Percentiles rank a stretch among this genome's conserved stretches.
These are phyloP conservation scores for Fraxinus greggii DNA, from an alignment of 305 asterid genomes.

Conservation along the genomic window DNA sequence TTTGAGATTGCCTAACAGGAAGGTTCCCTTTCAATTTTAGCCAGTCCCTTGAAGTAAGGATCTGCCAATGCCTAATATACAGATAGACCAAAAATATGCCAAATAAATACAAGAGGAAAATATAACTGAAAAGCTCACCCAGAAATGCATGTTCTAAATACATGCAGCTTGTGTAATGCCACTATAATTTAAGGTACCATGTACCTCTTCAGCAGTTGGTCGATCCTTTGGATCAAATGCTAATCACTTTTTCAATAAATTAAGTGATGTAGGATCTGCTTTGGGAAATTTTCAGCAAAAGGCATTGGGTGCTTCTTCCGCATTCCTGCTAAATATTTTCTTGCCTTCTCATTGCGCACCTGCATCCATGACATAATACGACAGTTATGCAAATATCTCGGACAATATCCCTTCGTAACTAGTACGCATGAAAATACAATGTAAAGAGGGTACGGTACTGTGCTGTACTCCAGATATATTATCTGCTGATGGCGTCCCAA, in stretches of 20 bases:
- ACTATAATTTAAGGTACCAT: constrained; percentile 1
- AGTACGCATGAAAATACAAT: neutral
- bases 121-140: constrained; percentile 1
- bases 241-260: constrained; percentile 37
- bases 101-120: neutral
- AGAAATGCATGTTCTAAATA: neutral
- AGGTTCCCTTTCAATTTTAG: constrained; percentile 50
- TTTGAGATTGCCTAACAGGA: constrained; percentile 49
- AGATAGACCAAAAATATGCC: too few relatives aligned
- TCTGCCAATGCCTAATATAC: constrained; percentile 40
- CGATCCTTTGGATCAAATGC: constrained; percentile 57
- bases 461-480: constrained; percentile 37
- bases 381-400: neutral
- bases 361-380: constrained; percentile 17
- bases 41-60: constrained; percentile 50
- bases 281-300: constrained; percentile 36
- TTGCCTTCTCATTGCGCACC: constrained; percentile 57
- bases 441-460: neutral
- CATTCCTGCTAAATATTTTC: constrained; percentile 47
- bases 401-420: neutral
- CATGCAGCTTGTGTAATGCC: neutral
- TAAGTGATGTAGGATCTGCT: constrained; percentile 44
- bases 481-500: constrained; percentile 48
- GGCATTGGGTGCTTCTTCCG: constrained; percentile 38
- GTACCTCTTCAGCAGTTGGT: constrained; percentile 55